Conservation (phyloP, 2,329 filamentous ascomycete species). For the Exophiala phaeomuriformis region DNA sequence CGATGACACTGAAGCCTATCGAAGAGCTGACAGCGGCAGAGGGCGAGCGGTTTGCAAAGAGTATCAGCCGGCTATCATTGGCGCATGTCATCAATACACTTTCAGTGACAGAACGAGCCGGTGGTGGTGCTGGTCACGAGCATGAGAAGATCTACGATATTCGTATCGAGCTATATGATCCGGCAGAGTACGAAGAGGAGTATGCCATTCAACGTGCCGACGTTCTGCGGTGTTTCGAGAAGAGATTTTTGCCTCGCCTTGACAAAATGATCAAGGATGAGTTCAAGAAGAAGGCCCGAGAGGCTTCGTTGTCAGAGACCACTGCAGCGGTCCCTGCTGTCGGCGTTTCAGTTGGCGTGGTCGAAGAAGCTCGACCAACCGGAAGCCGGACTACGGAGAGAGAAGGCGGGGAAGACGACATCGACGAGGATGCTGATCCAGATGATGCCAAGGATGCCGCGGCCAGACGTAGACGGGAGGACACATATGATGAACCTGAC, state of each 20-base stretch:
- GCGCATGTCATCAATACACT: constrained; percentile 77
- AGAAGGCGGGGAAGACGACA: constrained; percentile 46
- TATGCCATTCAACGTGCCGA: constrained; percentile 77
- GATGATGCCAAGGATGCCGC: constrained; percentile 55
- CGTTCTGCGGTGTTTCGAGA: constrained; percentile 72
- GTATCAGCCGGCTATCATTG: constrained; percentile 77
- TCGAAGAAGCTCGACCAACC: constrained; percentile 44
- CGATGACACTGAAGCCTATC: constrained; percentile 76
- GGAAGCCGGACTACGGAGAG: constrained; percentile 44
- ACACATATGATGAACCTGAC: constrained; percentile 78
- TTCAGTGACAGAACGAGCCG: constrained; percentile 70
- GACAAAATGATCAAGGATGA: constrained; percentile 66
- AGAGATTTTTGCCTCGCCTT: constrained; percentile 66
- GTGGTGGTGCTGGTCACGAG: constrained; percentile 58
- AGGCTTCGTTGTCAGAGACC: constrained; percentile 48
- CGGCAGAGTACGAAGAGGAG: constrained; percentile 71
- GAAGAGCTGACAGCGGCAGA: constrained; percentile 62
- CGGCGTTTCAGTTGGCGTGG: constrained; percentile 53
- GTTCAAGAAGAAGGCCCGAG: constrained; percentile 66
- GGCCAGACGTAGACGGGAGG: constrained; percentile 62
- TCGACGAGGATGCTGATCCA: constrained; percentile 68
- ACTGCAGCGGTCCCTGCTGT: constrained; percentile 71
- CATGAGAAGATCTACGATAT: constrained; percentile 82
- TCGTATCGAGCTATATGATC: constrained; percentile 73
- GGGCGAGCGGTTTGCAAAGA: constrained; percentile 77